These are phyloP conservation scores for Rachicladosporium sp. DNA, from an alignment of 2,329 filamentous ascomycete genomes.

Conservation along the genomic window DNA sequence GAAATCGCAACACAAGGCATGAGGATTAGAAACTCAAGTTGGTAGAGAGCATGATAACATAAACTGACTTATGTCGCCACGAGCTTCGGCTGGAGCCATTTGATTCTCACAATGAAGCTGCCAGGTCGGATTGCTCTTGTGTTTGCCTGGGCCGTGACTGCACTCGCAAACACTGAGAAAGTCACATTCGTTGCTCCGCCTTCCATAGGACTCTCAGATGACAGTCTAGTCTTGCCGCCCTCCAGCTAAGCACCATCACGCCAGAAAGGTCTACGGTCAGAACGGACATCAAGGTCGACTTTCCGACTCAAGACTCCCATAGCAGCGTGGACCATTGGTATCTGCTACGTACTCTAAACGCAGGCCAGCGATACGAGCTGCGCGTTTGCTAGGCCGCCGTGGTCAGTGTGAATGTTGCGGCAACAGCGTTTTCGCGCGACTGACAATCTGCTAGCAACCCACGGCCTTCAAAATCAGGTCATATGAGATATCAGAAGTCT, in stretches of 20 bases:
- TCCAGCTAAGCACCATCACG: constrained; percentile 54
- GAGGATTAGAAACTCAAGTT: too few relatives aligned
- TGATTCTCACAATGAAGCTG: constrained; percentile 18
- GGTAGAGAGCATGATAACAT: too few relatives aligned
- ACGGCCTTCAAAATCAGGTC: constrained; percentile 63
- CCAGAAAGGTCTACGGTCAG: constrained; percentile 43
- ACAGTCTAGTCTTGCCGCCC: constrained; percentile 44
- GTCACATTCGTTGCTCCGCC: constrained; percentile 69
- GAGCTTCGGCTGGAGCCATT: too few relatives aligned
- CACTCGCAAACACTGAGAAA: constrained; percentile 74
- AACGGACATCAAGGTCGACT: constrained; percentile 53
- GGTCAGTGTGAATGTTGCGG: constrained; percentile 41
- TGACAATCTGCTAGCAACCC: constrained; percentile 55
- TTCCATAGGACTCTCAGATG: constrained; percentile 42
- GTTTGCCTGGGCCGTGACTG: constrained; percentile 16
- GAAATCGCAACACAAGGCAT: too few relatives aligned
- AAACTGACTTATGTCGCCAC: too few relatives aligned
- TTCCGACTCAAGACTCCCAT: constrained; percentile 44
- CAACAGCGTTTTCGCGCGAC: background rate
- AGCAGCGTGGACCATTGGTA: constrained; percentile 64
- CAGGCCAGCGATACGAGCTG: constrained; percentile 73
- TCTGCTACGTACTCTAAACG: constrained; percentile 56
- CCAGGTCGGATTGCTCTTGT: constrained; percentile 10
- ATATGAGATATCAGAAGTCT: constrained; percentile 48
- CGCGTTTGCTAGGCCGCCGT: constrained; percentile 88